Base-by-base conservation (phyloP, 306 rosid genomes). In the Hippophae rhamnoides region DNA sequence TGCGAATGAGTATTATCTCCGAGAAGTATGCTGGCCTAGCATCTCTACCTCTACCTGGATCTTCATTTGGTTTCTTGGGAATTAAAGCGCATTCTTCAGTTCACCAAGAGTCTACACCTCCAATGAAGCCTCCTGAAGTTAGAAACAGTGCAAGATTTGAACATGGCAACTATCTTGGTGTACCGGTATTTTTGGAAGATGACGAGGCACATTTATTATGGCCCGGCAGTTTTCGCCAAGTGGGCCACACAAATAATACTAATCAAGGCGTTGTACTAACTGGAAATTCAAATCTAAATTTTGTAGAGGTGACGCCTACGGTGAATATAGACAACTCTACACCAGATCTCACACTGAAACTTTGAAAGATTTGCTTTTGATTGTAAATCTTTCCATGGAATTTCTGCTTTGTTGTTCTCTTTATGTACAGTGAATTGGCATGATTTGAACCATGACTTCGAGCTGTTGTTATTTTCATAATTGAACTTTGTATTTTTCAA, bases 201-300 rank as follows among this genome's bases (percentile, higher is more conserved):
- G 95, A 84, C 10, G 93, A 84, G 40, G 65, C 86, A 8, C 86
- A 82, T 46, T 66, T 80, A 68, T 58, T 82, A 62, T 89, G 97
- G 97, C 97, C 95, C 0, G 95, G 97, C 48, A 89, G 97, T 73
- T 89, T 89, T 53, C 86, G 94, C 8, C 83, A 69, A 53, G 81
- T 51, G 9, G 67, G 61, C 0, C 86, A 75, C 46, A 65, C 72
- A 25, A 69, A 72, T 69, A 67, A 69, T 42, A 8, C 57, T 41
- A 47, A 45, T 54, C 81, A 81, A 51, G 68, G 81, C 58, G 82
- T 83, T 71, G 62, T 73, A 52, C 41, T 76, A 52, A 61, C 66
- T 31, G 87, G 81, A 72, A 74, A 67, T 70, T 71, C 87, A 49
- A 72, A 73, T 61, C 42, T 74, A 59, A 74, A 75, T 70, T 89